These are phyloP conservation scores for Cytospora chrysosperma DNA, from an alignment of 2,329 filamentous ascomycete genomes.

Conservation along the genomic window DNA sequence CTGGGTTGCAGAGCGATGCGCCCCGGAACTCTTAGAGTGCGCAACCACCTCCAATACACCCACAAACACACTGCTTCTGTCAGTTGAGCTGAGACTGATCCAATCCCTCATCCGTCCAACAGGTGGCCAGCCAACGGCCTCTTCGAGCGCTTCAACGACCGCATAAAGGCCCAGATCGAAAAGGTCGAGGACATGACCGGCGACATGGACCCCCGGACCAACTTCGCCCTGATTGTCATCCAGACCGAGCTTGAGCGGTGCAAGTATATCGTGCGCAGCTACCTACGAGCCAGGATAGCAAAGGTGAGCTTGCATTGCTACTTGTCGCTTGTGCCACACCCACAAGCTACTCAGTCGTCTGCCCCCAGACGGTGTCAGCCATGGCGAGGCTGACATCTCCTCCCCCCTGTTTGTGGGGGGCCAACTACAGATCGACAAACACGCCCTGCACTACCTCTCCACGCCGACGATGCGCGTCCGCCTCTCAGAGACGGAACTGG, in stretches of 20 bases:
- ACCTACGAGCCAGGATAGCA: conserved; percentile 78
- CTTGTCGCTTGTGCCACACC: background rate
- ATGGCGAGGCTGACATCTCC: conserved; percentile 9
- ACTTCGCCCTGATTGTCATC: conserved; percentile 89
- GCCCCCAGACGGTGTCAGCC: background rate
- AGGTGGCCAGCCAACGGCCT: conserved; percentile 69
- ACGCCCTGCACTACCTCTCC: conserved; percentile 71
- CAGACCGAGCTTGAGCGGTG: conserved; percentile 95
- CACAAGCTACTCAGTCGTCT: background rate
- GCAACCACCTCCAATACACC: conserved; percentile 33
- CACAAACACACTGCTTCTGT: conserved; percentile 28
- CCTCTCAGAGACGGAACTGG: conserved; percentile 75
- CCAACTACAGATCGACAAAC: conserved; percentile 64
- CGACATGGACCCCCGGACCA: conserved; percentile 84
- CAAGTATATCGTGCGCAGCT: conserved; percentile 84
- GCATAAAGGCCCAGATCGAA: conserved; percentile 43
- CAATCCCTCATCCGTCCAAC: background rate
- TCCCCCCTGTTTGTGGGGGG: background rate
- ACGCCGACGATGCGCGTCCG: conserved; percentile 52
- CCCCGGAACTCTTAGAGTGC: conserved; percentile 82
- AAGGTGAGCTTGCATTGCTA: conserved; percentile 61
- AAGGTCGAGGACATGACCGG: conserved; percentile 62
- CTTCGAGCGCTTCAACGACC: conserved; percentile 77
- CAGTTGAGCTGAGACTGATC: background rate
- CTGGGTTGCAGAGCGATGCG: conserved; percentile 89